Evolutionary conservation across 306 rosid species (phyloP).

Genomic region (Luffa aegyptiaca): DNA sequence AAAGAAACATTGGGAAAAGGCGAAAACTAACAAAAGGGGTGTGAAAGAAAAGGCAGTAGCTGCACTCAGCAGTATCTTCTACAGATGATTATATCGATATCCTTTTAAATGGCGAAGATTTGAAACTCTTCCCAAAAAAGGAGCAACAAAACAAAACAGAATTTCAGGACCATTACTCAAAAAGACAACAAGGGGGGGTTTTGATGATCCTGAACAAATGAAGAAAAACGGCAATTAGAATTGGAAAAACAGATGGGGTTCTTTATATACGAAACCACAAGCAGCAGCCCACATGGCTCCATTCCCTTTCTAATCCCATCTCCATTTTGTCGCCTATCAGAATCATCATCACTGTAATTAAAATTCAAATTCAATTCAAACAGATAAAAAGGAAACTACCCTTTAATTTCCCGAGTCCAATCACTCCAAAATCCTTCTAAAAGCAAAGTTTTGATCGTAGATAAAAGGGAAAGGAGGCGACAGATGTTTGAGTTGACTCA

Average conservation of each 20-base stretch:
- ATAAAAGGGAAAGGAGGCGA: background rate
- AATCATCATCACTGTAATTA: background rate
- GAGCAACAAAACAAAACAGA: conserved; percentile 18
- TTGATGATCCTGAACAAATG: conserved; percentile 17
- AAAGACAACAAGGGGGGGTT: conserved; percentile 24
- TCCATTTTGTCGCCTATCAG: background rate
- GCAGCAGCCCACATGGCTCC: conserved; percentile 9
- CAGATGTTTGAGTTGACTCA: conserved; percentile 9
- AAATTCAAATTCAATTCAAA: background rate
- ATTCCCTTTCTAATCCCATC: background rate
- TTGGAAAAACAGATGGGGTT: background rate
- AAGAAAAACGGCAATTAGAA: background rate
- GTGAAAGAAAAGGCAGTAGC: background rate
- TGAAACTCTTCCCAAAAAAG: conserved; percentile 10
- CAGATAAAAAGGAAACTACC: background rate
- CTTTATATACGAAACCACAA: background rate
- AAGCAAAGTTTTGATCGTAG: background rate
- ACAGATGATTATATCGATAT: conserved; percentile 4
- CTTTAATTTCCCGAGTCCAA: background rate
- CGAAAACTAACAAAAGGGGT: conserved; percentile 1
- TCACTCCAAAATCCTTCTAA: background rate
- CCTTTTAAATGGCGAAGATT: conserved; percentile 7
- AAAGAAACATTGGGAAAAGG: conserved; percentile 21
- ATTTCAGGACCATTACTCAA: conserved; percentile 12
- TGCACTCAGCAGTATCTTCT: conserved; percentile 4